Evolutionary conservation across 345 rosid genomes (phyloP).

Genomic region (Gynandropsis gynandra): DNA sequence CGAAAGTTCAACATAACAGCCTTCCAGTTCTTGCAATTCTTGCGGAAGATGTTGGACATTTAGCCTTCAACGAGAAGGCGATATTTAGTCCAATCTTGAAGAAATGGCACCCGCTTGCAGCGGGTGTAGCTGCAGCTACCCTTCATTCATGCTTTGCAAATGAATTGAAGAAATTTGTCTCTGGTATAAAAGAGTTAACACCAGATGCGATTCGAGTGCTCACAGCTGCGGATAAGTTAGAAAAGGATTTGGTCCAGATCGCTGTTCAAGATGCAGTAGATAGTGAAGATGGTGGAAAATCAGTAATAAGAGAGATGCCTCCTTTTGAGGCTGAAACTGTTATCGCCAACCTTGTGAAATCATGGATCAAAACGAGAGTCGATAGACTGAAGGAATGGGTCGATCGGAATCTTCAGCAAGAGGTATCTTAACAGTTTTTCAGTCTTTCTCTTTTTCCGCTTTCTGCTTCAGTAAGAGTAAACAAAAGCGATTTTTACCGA

Average conservation of each 20-base stretch:
- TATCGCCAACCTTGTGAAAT: conserved; percentile 61
- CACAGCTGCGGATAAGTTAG: conserved; percentile 85
- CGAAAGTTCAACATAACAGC: conserved; percentile 48
- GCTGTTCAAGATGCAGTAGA: conserved; percentile 94
- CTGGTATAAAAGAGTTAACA: conserved; percentile 69
- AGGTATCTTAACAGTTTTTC: conserved; percentile 35
- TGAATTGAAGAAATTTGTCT: conserved; percentile 60
- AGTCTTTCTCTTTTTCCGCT: neutral
- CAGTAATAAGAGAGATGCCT: conserved; percentile 94
- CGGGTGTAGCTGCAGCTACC: conserved; percentile 91
- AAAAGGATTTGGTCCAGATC: conserved; percentile 96
- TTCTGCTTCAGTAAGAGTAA: too few relatives aligned
- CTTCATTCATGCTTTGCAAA: conserved; percentile 86
- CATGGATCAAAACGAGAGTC: conserved; percentile 74
- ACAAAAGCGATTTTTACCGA: too few relatives aligned
- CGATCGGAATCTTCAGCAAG: conserved; percentile 73
- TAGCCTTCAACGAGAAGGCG: conserved; percentile 74
- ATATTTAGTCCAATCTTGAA: conserved; percentile 81
- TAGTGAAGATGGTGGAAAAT: conserved; percentile 97
- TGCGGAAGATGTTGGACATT: conserved; percentile 69
- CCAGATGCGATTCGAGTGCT: conserved; percentile 90
- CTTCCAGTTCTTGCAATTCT: conserved; percentile 80
- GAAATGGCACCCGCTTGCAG: conserved; percentile 92
- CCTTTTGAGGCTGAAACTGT: conserved; percentile 87
- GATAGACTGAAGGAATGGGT: conserved; percentile 90